Base-by-base conservation (phyloP, 2,329 filamentous ascomycete species). In the Aureobasidium sp. region DNA sequence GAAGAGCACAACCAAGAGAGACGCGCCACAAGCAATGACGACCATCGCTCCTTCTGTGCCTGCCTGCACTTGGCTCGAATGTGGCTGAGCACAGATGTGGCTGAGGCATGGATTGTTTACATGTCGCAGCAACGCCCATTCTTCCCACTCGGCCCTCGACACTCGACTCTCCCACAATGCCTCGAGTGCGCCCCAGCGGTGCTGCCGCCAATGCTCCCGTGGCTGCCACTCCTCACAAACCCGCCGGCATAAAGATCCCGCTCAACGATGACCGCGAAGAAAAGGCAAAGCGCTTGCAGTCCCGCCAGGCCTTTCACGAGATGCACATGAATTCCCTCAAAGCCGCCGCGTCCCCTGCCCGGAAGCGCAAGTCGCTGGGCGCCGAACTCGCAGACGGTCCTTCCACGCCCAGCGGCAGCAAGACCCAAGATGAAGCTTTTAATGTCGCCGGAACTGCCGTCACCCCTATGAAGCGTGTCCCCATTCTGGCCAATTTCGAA, bases 401-500 rank as follows among this genome's bases (percentile, higher is more conserved):
- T 8, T 66, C 68, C 27, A 81, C 79, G 3, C 79, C 79, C 7
- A 58, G 56, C 25, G 45, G 32, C 12, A 51, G 40, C 24, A 56
- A 56, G 66, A 47, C 72, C 73, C 58, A 76, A 74, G 76, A 81
- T 56, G 74, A 83, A 58, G 78, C 83, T 63, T 71, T 69, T 32
- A 65, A 68, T 56, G 85, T 88, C 40, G 82, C 81, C 55, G 86
- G 87, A 27, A 81, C 77, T 58, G 88, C 86, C 32, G 86, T 95
- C 51, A 96, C 93, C 56, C 93, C 91, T 51, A 91, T 95, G 85
- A 95, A 95, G 78, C 86, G 90, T 57, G 88, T 95, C 24, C 93
- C 93, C 1, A 86, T 98, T 62, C 76, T 98, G 52, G 93, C 93
- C 64, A 98, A 98, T 71, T 98, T 97, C 63, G 93, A 98, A 69